These are phyloP conservation scores for Suaeda aralocaspica DNA, from an alignment of 148 eudicot genomes.

Conservation along the genomic window DNA sequence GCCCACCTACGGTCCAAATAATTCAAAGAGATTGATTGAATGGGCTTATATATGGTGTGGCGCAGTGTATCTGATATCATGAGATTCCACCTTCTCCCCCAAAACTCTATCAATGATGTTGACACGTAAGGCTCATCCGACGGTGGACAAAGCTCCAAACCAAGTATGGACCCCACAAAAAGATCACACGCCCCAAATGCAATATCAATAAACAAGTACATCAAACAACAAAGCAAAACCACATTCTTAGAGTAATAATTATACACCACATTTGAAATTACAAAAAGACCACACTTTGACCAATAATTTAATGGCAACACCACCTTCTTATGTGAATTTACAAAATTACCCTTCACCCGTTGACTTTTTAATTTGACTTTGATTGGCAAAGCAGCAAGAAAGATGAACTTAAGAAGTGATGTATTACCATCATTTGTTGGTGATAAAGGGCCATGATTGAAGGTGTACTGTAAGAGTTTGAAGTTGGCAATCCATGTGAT, in stretches of 20 bases:
- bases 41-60: constrained; percentile 35
- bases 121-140: constrained; percentile 52
- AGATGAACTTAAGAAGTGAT: constrained; percentile 31
- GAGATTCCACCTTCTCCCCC: constrained; percentile 63
- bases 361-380: constrained; percentile 16
- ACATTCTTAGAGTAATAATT: background rate
- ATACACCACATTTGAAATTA: constrained; percentile 6
- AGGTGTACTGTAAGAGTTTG: constrained; percentile 26
- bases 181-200: constrained; percentile 19
- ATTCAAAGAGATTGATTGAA: constrained; percentile 23
- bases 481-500: constrained; percentile 70
- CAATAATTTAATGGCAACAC: constrained; percentile 13
- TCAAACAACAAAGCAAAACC: constrained; percentile 14
- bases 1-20: constrained; percentile 32
- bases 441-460: constrained; percentile 32
- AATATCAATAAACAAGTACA: constrained; percentile 26
- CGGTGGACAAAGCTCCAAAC: constrained; percentile 47
- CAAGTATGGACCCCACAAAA: constrained; percentile 17
- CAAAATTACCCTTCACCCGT: background rate
- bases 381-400: constrained; percentile 49
- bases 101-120: constrained; percentile 57
- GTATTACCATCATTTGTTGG: constrained; percentile 1
- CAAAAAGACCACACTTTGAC: constrained; percentile 12
- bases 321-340: background rate
- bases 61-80: constrained; percentile 36